Evolutionary conservation across 768 basidiomycete genomes (phyloP).

Genomic region (Dentipellis fragilis): DNA sequence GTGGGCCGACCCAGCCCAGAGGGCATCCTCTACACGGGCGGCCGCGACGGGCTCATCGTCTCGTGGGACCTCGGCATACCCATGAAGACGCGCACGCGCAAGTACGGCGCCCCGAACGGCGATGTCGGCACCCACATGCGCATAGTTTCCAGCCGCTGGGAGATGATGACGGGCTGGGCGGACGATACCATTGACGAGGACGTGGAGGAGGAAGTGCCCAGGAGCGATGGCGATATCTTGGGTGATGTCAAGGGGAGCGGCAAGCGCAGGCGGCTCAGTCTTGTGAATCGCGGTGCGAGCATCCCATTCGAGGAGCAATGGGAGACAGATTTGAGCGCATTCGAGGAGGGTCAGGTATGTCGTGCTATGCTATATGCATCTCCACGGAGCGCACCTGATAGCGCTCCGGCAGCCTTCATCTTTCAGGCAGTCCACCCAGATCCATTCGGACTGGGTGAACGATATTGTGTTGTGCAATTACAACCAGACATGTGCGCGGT

Average conservation of each 20-base stretch:
- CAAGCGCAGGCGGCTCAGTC: slow-evolving; percentile 23
- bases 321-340: slow-evolving; percentile 59
- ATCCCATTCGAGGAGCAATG: slow-evolving; percentile 66
- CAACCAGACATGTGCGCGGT: slow-evolving; percentile 68
- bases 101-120: slow-evolving; percentile 16
- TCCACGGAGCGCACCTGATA: not conserved
- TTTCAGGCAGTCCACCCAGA: slow-evolving; percentile 84
- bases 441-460: slow-evolving; percentile 94
- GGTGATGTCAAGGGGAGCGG: slow-evolving; percentile 52
- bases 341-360: slow-evolving; percentile 41
- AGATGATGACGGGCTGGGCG: slow-evolving; percentile 76
- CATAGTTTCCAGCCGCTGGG: slow-evolving; percentile 44
- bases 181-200: slow-evolving; percentile 63
- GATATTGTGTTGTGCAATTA: slow-evolving; percentile 86
- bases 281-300: slow-evolving; percentile 14
- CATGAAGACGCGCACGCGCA: slow-evolving; percentile 37
- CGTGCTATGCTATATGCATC: not conserved
- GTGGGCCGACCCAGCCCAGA: slow-evolving; percentile 57
- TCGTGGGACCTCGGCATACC: slow-evolving; percentile 77
- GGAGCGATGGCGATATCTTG: slow-evolving; percentile 67
- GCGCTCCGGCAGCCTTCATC: slow-evolving; percentile 32
- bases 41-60: slow-evolving; percentile 80
- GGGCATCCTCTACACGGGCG: slow-evolving; percentile 86
- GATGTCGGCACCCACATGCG: not conserved
- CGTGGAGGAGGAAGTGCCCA: slow-evolving; percentile 43